Evolutionary conservation across 2,329 filamentous ascomycete genomes (phyloP), one percentile per base, ranked within the genome.

Genomic region (Colletotrichum shisoi): DNA sequence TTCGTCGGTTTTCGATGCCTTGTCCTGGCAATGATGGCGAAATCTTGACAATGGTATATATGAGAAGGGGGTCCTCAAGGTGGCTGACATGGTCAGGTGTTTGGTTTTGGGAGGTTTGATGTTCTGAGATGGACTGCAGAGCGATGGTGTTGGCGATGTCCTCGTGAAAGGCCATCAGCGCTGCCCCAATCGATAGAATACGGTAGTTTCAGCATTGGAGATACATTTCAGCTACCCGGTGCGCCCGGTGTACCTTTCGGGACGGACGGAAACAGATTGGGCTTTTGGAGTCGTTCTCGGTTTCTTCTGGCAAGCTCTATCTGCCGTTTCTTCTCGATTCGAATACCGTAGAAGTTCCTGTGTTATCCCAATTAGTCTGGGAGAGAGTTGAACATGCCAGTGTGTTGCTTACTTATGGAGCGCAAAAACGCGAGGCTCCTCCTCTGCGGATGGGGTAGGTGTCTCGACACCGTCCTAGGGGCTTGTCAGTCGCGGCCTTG

Each of bases 291-390:
- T 51, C 93, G 87, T 76, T 97, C 92, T 49, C 89, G 87, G 74
- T 94, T 95, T 59, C 91, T 84, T 78, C 89, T 96, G 12, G 93
- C 91, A 61, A 89, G 83, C 74, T 95, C 92, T n/a, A 86, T 85
- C 76, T 91, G 91, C 49, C 89, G 86, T 74, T 93, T 89, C 75
- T 90, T 91, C 75, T 93, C 88, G 57, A 97, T 76, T 17, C 95
- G 88, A 80, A 93, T 92, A 72, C 94, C 90, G 75, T 93, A 96
- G 78, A 99, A 97, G 31, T 88, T 85, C 72, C 92, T 95, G 73
- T 57, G 52, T 19, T 21, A 63, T 19, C 21, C 24, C 9, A 15
- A 1, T 11, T 31, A 39, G 17, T 24, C n/a, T 39, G n/a, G 13
- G 19, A 39, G 8, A 21, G 9, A 27, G 1, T 21, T 34, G 7